Conservation (phyloP, 202 grass and related monocot genomes). For the Panicum virgatum region DNA sequence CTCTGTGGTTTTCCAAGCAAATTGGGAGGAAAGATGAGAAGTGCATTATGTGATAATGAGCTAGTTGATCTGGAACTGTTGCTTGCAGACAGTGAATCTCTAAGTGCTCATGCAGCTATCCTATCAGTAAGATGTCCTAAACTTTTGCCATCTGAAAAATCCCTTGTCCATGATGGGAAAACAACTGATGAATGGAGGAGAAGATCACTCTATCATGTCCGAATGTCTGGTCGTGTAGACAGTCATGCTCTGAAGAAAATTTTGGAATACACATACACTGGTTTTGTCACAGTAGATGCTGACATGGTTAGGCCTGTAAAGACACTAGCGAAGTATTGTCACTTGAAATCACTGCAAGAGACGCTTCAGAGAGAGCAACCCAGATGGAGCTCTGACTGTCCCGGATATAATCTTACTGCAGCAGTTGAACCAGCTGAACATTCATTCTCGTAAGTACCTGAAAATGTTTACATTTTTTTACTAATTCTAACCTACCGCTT, state of each 20-base stretch:
- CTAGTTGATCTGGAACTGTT: conserved; percentile 64
- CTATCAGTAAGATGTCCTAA: conserved; percentile 71
- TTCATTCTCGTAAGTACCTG: conserved; percentile 67
- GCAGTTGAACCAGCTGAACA: conserved; percentile 49
- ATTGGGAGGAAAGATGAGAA: conserved; percentile 64
- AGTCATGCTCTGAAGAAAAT: conserved; percentile 60
- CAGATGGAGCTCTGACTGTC: conserved; percentile 49
- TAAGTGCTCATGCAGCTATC: conserved; percentile 65
- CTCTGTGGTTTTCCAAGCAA: conserved; percentile 61
- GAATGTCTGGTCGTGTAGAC: conserved; percentile 81
- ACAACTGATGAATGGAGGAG: conserved; percentile 10
- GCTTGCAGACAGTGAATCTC: conserved; percentile 56
- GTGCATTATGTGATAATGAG: conserved; percentile 49
- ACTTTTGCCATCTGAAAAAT: conserved; percentile 65
- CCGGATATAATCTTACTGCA: conserved; percentile 48
- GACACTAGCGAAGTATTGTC: conserved; percentile 66
- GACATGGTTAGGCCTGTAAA: conserved; percentile 57
- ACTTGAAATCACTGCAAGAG: conserved; percentile 55
- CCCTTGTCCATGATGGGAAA: conserved; percentile 26
- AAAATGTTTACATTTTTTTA: background rate
- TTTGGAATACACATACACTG: conserved; percentile 80
- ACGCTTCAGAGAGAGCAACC: conserved; percentile 81
- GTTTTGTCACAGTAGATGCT: conserved; percentile 48
- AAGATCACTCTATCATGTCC: conserved; percentile 43
- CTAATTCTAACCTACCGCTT: background rate